Evolutionary conservation across 805 yeast genomes (phyloP), one percentile per base, ranked within the genome.

Genomic region (Wickerhamiella dianesei): DNA sequence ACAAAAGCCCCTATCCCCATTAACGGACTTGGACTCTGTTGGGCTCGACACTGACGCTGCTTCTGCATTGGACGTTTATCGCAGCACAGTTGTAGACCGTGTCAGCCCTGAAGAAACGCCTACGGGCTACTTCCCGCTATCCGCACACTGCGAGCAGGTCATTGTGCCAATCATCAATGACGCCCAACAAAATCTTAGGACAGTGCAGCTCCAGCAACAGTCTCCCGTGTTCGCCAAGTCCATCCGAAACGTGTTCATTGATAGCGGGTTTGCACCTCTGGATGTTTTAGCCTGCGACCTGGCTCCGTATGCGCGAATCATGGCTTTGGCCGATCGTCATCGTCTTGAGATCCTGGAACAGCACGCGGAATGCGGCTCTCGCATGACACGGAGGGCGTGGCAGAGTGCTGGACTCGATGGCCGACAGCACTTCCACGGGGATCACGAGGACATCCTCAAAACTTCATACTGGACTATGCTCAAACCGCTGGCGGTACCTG

Each of bases 271-370:
- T 12, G 32, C 12, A 6, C 32, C 32, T 25, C 32, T 25, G 32
- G 32, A 25, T 25, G 12, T 25, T 25, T 22, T 51, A 32, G 47
- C 54, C 6, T 20, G 51, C 1, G 63, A 62, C 19, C 32, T 60
- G 4, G 54, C 56, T 1, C 66, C 67, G 1, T 54, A 47, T 44
- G 43, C 56, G 35, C 56, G 67, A 3, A 36, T 36, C 3, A 60
- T 63, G 53, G 65, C 60, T 1, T 52, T 54, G n/a, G 49, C 49
- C 3, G 67, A 63, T 32, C 29, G 20, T 16, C 43, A 35, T 4
- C 49, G 58, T 22, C 17, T 8, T 42, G 39, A 36, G 18, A 25
- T 37, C 35, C 37, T 50, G 17, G 45, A 37, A 18, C 20, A 47
- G 3, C 41, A 35, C 6, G 32, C 49, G 1, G 42, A 21, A 3